phyloP scores from a whole-genome alignment of 139 green algal genomes.

The Chlorella sp. region DNA sequence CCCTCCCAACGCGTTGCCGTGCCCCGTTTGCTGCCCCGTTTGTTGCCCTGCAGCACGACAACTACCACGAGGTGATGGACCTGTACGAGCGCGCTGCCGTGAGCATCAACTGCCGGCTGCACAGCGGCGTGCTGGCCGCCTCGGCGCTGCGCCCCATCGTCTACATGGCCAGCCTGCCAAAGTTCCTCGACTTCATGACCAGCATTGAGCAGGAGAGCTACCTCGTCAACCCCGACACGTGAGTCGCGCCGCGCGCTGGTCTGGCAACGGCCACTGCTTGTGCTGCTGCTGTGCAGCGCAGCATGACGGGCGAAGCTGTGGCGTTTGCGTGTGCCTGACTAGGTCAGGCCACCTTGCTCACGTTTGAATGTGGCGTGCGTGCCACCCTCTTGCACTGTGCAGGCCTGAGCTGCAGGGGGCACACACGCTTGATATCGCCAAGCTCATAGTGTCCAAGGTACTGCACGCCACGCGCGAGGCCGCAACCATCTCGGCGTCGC shows the following conservation, averaged over 20 bases:
- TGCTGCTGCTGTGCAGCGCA: not conserved
- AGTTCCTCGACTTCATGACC: constrained; percentile 5
- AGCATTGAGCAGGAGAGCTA: not conserved
- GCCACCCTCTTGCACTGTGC: too few relatives aligned
- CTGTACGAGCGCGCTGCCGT: not conserved
- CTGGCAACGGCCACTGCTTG: not conserved
- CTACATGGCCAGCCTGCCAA: not conserved
- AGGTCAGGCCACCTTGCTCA: too few relatives aligned
- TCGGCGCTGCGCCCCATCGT: not conserved
- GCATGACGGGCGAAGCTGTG: too few relatives aligned
- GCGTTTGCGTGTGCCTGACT: too few relatives aligned
- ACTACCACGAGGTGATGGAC: not conserved
- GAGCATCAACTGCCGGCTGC: constrained; percentile 3
- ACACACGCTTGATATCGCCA: not conserved
- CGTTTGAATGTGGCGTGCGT: too few relatives aligned
- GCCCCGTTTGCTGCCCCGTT: too few relatives aligned
- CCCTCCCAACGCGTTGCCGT: too few relatives aligned
- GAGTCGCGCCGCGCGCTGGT: not conserved
- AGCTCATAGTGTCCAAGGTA: not conserved
- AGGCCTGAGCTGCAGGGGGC: not conserved
- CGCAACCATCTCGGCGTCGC: not conserved
- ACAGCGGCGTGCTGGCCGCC: constrained; percentile 5
- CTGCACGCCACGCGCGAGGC: not conserved
- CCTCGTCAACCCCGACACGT: constrained; percentile 3
- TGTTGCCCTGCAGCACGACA: not conserved